Evolutionary conservation across 805 yeast species (phyloP), one percentile per base, ranked within the genome.

Genomic region (Metschnikowia sp.): DNA sequence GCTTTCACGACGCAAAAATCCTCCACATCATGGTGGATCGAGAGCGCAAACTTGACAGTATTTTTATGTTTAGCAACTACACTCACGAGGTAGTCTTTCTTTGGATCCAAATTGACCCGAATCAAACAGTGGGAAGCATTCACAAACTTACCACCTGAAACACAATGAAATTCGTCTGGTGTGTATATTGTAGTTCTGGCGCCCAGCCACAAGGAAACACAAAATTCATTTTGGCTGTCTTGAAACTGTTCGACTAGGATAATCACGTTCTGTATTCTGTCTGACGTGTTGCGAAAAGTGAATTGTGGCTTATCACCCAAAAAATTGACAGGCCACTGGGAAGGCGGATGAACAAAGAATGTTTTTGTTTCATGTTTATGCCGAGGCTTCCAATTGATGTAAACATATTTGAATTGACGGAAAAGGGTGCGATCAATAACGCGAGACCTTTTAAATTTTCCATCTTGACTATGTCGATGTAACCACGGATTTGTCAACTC

Each of bases 371-470:
- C 52, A 22, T 60, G 58, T 34, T 53, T 52, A 46, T 60, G 64
- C 0, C 40, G 29, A 0, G 81, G 76, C 48, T 80, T 71, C 92
- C 95, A 86, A 59, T 83, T 86, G 35, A 88, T 48, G 59, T 88
- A 88, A 2, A 86, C 49, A 59, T 81, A 86, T 26, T 65, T 63
- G 49, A 72, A 66, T 32, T 60, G 64, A 29, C 59, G 60, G 18
- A 66, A 53, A 22, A 62, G 62, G 8, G 57, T 43, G 19, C 47
- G 43, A 28, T 57, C 52, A 13, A 57, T 44, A 30, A 42, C 38
- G 12, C 68, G 47, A 7, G 52, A 33, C 9, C 55, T 49, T 13
- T 40, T 36, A 15, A 39, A 47, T 36, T 68, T 52, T 26, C 50
- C 51, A 12, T 51, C 48, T 8, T 49, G 48, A 11, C 42, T 40